Conservation (phyloP, 2,329 filamentous ascomycete genomes). For the Talaromyces pinophilus region DNA sequence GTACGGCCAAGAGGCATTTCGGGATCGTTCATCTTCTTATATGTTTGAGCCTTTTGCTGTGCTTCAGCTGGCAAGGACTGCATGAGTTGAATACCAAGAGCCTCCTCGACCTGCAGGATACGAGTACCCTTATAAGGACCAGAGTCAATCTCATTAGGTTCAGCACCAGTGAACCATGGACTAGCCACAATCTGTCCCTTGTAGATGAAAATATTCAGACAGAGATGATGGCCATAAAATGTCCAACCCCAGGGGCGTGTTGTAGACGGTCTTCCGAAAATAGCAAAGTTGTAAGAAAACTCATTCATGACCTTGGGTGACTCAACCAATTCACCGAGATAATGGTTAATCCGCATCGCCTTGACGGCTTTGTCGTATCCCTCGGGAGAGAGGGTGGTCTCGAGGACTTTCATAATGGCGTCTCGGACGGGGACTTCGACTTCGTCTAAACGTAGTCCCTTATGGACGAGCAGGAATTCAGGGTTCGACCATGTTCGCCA, state of each 20-base stretch:
- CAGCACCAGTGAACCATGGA: conserved; percentile 77
- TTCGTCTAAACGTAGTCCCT: conserved; percentile 71
- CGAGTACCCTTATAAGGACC: conserved; percentile 64
- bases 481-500: conserved; percentile 74
- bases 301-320: conserved; percentile 68
- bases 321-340: conserved; percentile 68
- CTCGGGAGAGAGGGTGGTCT: conserved; percentile 63
- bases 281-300: conserved; percentile 72
- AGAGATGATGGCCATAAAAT: conserved; percentile 78
- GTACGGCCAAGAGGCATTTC: conserved; percentile 64
- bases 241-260: conserved; percentile 68
- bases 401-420: conserved; percentile 58
- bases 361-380: conserved; percentile 69
- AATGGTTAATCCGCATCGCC: conserved; percentile 74
- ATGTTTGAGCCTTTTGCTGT: conserved; percentile 58
- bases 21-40: conserved; percentile 62
- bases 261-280: conserved; percentile 65
- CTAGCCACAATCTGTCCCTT: conserved; percentile 66
- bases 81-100: conserved; percentile 68
- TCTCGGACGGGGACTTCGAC: conserved; percentile 48
- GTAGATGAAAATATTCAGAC: conserved; percentile 69
- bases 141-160: conserved; percentile 72
- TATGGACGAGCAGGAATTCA: conserved; percentile 68
- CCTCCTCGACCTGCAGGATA: conserved; percentile 67
- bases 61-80: conserved; percentile 56